Base-by-base conservation (phyloP, 2,329 filamentous ascomycete genomes). In the Fusarium guadeloupense region DNA sequence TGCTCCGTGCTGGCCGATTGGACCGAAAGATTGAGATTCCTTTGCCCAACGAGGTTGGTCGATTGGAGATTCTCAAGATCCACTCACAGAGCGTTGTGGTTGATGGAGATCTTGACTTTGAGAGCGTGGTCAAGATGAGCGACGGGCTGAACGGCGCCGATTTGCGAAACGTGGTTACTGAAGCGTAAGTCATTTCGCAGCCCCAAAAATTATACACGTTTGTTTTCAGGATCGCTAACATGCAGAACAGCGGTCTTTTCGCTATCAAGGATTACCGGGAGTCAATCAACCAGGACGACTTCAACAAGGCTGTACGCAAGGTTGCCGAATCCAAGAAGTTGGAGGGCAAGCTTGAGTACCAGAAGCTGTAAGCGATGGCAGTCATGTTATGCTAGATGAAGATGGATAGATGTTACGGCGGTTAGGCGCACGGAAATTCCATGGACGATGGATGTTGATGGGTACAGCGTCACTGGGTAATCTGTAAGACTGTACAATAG, bases 51-150 rank as follows among this genome's bases (percentile, higher is more conserved):
- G 95, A 99, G 82, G 94, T 97, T 14, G 95, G 95, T 26, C 87
- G 95, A 50, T 79, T 99, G 68, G 95, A 99, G 81, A 96, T 99
- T 79, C 83, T 99, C 78, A 99, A 99, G 86, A 99, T 99, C 69
- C 95, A 99, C 76, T 88, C 94, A 6, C 86, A 87, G 28, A 88
- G 90, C 60, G 95, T 99, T 13, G 86, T 92, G 55, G 88, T 91
- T 39, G 94, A 98, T 69, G 95, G 94, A 1, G 95, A 99, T 62
- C 92, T 99, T 72, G 96, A 99, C 76, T 99, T 96, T 74, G 95
- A 99, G 85, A 97, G 92, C 71, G 93, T 99, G 57, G 95, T 99
- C 68, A 99, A 99, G 88, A 99, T 99, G 95, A 97, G 93, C 70
- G 95, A 99, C 73, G 93, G 94, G 23, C 85, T 99, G 71, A 99